phyloP scores from a whole-genome alignment of 768 basidiomycete genomes.

The Cyclocybe aegerita region DNA sequence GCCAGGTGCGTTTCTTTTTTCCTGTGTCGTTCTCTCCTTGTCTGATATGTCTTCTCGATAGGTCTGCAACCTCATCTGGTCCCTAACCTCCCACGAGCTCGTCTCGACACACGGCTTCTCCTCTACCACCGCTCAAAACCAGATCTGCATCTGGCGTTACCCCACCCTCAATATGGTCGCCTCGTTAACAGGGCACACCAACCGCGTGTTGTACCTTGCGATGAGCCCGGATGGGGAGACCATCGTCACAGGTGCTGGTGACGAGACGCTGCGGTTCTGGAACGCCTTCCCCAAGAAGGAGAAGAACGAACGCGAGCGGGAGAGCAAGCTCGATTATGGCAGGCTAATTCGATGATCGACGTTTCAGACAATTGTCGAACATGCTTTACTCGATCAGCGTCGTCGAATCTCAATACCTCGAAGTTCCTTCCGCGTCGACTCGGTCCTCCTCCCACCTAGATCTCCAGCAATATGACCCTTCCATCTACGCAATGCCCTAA shows the following conservation, averaged over 20 bases:
- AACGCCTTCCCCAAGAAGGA: constrained; percentile 90
- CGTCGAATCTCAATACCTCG: no score
- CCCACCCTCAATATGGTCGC: constrained; percentile 94
- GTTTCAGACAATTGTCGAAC: no score
- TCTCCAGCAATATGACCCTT: not conserved
- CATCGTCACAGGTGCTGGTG: constrained; percentile 96
- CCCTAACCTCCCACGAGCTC: constrained; percentile 91
- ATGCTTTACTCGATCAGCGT: no score
- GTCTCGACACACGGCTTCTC: constrained; percentile 98
- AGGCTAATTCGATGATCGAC: constrained; percentile 47
- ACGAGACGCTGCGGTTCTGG: constrained; percentile 97
- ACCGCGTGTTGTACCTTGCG: constrained; percentile 94
- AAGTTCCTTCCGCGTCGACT: not conserved
- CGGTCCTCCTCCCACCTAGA: not conserved
- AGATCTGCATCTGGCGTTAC: constrained; percentile 95
- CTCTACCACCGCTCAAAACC: constrained; percentile 90
- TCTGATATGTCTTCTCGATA: constrained; percentile 27
- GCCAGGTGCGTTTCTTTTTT: constrained; percentile 63
- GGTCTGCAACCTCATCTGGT: constrained; percentile 99
- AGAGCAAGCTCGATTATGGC: constrained; percentile 50
- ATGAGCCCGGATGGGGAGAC: constrained; percentile 98
- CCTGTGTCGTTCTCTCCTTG: constrained; percentile 9
- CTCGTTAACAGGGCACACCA: constrained; percentile 90
- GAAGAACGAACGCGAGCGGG: constrained; percentile 34
- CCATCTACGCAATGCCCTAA: not conserved